Base-by-base conservation (phyloP, 768 basidiomycete species). In the Leccinum boreale region DNA sequence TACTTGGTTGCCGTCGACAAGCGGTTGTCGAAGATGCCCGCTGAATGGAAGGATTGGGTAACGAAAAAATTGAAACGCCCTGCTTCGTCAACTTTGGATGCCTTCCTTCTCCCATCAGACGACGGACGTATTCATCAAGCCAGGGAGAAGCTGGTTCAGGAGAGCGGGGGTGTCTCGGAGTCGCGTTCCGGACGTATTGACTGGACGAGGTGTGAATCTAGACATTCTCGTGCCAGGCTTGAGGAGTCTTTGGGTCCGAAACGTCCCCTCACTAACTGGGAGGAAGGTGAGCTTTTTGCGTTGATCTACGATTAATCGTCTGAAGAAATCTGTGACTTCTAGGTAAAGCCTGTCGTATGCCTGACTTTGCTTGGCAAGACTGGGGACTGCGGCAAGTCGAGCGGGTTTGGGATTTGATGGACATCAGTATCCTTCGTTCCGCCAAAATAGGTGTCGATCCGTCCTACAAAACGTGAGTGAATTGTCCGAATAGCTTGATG, bases 381-480 rank as follows among this genome's bases (percentile, higher is more conserved):
- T 98, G 95, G 95, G 92, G 87, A 24, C 75, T 85, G n/a, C 83
- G 84, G 12, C 94, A 97, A 70, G 94, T 97, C 19, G 93, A 97
- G 67, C 85, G 95, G 31, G 95, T 98, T 4, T 90, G 92, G 86
- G 95, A 98, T 70, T 73, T 98, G 62, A 89, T 96, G 86, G 95
- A 98, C 66, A 96, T 97, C 62, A 89, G 81, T 68, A 78, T 88
- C 28, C 79, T 98, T 50, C 89, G 94, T 31, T 85, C 89, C 39
- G 90, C 94, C 0, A 82, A 81, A 59, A 81, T 84, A 39, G 92
- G 90, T 3, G 79, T 92, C 21, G 95, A 97, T 67, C 86, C 94
- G 0, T 87, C 83, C 0, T 95, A 87, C 72, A 94, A 96, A 69
- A 94, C 92, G 87, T 95, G 70, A 69, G 86, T 77, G 19, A 9